phyloP scores from a whole-genome alignment of 257 asterid species.

The Solanum virginianum region DNA sequence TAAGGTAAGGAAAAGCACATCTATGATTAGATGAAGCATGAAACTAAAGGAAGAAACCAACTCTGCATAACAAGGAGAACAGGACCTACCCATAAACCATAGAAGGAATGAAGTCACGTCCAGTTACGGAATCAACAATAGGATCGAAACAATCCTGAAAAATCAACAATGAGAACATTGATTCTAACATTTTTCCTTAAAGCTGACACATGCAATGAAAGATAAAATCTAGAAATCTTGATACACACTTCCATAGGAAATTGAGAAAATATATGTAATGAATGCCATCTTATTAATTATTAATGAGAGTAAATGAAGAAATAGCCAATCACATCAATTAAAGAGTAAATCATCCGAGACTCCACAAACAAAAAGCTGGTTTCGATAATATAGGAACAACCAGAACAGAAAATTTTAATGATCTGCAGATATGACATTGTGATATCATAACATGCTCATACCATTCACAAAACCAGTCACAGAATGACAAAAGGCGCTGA shows the following conservation, averaged over 20 bases:
- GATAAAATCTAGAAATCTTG: not conserved
- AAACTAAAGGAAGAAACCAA: not conserved
- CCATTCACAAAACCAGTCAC: not conserved
- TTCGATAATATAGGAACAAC: not conserved
- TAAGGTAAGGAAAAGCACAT: not conserved
- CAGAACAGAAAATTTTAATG: not conserved
- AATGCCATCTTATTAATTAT: not conserved
- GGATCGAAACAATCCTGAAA: constrained; percentile 90
- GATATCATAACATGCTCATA: not conserved
- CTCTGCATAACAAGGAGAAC: constrained; percentile 1
- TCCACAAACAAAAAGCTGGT: not conserved
- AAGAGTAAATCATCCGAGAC: not conserved
- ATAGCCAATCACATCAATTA: not conserved
- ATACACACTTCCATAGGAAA: not conserved
- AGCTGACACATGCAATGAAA: not conserved
- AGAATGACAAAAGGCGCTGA: not conserved
- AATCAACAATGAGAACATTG: constrained; percentile 1
- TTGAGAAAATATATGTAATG: not conserved
- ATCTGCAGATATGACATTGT: not conserved
- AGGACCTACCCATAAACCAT: constrained; percentile 83
- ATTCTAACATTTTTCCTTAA: not conserved
- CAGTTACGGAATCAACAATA: constrained; percentile 86
- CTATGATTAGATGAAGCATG: not conserved
- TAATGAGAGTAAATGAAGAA: not conserved
- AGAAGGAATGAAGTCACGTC: constrained; percentile 94